Conservation (phyloP, 2,329 filamentous ascomycete species). For the Meredithiella fracta region DNA sequence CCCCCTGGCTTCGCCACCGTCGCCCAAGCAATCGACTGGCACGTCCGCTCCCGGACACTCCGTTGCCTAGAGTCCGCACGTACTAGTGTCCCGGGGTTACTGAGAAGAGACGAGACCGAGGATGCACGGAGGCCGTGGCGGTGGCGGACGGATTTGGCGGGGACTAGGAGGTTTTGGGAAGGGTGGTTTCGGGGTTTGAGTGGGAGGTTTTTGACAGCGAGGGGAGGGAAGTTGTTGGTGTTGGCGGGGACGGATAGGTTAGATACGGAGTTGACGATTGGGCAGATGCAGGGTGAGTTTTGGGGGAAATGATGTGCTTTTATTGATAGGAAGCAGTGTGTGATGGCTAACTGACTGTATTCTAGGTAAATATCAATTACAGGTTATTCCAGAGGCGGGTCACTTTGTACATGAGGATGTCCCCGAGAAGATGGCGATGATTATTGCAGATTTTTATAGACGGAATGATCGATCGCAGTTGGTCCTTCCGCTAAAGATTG, state of each 20-base stretch:
- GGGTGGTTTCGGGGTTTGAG: slow-evolving; percentile 84
- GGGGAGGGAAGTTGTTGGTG: slow-evolving; percentile 68
- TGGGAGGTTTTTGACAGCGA: slow-evolving; percentile 67
- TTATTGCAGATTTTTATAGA: slow-evolving; percentile 78
- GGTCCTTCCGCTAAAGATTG: slow-evolving; percentile 83
- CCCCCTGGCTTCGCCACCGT: slow-evolving; percentile 64
- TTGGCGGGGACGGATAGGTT: slow-evolving; percentile 79
- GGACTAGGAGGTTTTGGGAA: slow-evolving; percentile 84
- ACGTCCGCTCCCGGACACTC: slow-evolving; percentile 73
- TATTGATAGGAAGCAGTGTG: neutral
- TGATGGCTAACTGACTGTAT: neutral
- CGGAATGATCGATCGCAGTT: slow-evolving; percentile 75
- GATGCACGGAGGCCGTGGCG: slow-evolving; percentile 39
- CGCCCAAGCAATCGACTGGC: slow-evolving; percentile 79
- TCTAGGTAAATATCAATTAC: slow-evolving; percentile 76
- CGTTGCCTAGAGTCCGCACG: slow-evolving; percentile 70
- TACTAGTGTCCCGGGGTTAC: slow-evolving; percentile 68
- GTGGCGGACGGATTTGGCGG: slow-evolving; percentile 72
- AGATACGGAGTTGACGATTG: slow-evolving; percentile 85
- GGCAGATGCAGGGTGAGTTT: slow-evolving; percentile 76
- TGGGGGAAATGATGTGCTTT: neutral
- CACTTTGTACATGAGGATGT: slow-evolving; percentile 96
- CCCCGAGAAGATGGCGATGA: slow-evolving; percentile 71
- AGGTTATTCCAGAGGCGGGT: slow-evolving; percentile 86
- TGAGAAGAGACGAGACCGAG: slow-evolving; percentile 32